Base-by-base conservation (phyloP, 805 yeast species). In the Debaryomyces castellii region DNA sequence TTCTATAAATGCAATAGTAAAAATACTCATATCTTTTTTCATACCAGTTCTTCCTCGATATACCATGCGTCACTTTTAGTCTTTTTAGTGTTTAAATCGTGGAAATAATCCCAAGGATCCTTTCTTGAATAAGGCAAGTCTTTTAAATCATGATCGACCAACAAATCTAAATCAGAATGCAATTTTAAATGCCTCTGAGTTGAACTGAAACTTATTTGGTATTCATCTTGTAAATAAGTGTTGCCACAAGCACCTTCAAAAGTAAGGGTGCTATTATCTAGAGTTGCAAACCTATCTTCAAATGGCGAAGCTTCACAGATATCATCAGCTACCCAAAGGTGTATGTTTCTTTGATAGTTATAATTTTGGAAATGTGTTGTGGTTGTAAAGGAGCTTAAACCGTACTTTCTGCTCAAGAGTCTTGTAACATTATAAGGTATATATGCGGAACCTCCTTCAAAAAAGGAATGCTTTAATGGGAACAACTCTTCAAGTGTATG, bases 241-340 rank as follows among this genome's bases (percentile, higher is more conserved):
- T 60, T 62, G 38, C 62, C 58, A 53, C 77, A 72, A 7, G 78
- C 75, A 11, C 78, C 79, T 39, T 47, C 49, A 8, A 65, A 48
- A 0, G 73, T 63, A 30, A 71, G 53, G 11, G 53, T 47, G 3
- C 63, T 59, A 12, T 54, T 42, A 33, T 62, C 62, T 37, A 50
- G 58, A 50, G 51, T 58, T n/a, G 44, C 45, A 41, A 59, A 55
- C 39, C 62, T 47, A 20, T 53, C 56, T 7, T 49, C 43, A 11
- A 46, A 42, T n/a, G 76, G 76, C 1, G 62, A 43, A 5, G 45
- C 39, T 32, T 57, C 53, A 55, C 80, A 76, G 7, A 69, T 51
- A 20, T 60, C 54, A 51, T 75, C 73, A 4, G 76, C 69, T 3
- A 77, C 78, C 81, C 81, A 77, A 28, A 76, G 51, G 18, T 63